Evolutionary conservation across 176 grass and related monocot genomes (phyloP).

Genomic region (Hordeum vulgare): DNA sequence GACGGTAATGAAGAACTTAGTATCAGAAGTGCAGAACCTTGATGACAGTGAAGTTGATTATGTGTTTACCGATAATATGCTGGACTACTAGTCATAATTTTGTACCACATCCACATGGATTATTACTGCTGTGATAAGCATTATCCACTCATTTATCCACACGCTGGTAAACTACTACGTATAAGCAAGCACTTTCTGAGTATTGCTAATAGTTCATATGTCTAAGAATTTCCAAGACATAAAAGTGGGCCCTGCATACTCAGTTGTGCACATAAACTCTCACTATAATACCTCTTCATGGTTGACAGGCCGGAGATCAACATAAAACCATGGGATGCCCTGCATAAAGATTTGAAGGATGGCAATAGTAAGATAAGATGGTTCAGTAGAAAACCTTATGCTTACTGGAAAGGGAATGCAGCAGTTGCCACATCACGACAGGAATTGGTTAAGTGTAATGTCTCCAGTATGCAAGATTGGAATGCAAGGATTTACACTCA

Average conservation of each 20-base stretch:
- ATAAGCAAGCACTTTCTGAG: neutral
- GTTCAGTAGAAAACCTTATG: constrained; percentile 69
- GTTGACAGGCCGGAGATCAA: constrained; percentile 78
- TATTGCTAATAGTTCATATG: neutral
- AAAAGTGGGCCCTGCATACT: neutral
- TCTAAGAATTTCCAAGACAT: neutral
- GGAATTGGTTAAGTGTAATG: constrained; percentile 75
- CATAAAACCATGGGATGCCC: constrained; percentile 72
- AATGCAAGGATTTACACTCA: constrained; percentile 73
- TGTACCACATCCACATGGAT: no score
- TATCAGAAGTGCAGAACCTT: neutral
- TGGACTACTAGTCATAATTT: neutral
- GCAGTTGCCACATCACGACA: constrained; percentile 44
- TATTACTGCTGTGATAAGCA: neutral
- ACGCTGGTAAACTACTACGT: neutral
- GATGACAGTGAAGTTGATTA: neutral
- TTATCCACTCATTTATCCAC: neutral
- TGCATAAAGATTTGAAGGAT: constrained; percentile 44
- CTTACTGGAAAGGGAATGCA: constrained; percentile 95
- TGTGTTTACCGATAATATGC: neutral
- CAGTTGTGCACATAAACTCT: neutral
- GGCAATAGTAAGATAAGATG: constrained; percentile 46
- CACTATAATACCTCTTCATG: neutral
- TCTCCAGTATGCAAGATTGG: constrained; percentile 58
- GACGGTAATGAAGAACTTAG: neutral